Evolutionary conservation across 2,329 filamentous ascomycete genomes (phyloP).

Genomic region (Microsporum canis): DNA sequence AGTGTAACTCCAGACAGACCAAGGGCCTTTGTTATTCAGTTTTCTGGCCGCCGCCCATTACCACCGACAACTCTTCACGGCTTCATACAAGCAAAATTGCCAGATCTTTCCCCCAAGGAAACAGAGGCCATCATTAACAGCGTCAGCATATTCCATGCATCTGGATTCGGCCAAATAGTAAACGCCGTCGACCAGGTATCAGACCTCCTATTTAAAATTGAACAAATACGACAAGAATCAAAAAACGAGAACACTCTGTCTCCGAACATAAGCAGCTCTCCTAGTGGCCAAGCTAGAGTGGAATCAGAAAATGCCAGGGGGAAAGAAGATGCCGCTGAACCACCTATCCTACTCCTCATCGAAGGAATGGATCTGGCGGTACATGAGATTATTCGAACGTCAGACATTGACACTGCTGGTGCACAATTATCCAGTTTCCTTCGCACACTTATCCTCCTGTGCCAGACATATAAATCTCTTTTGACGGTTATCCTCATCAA

Average conservation of each 20-base stretch:
- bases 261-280: background rate
- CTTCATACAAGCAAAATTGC: constrained; percentile 10
- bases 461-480: constrained; percentile 20
- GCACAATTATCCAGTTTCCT: constrained; percentile 25
- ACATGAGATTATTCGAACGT: constrained; percentile 28
- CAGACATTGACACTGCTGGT: constrained; percentile 23
- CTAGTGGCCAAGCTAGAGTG: background rate
- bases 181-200: constrained; percentile 12
- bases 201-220: constrained; percentile 9
- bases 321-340: background rate
- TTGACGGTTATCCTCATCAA: constrained; percentile 30
- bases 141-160: constrained; percentile 12
- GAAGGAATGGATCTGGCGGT: constrained; percentile 29
- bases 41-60: constrained; percentile 7
- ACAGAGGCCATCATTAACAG: constrained; percentile 8
- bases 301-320: background rate
- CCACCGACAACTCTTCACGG: constrained; percentile 2
- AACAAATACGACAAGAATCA: background rate
- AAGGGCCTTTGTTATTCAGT: constrained; percentile 13
- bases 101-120: constrained; percentile 3
- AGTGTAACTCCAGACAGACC: background rate
- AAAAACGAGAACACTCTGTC: constrained; percentile 6
- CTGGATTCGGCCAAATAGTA: constrained; percentile 13
- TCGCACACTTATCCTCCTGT: constrained; percentile 25
- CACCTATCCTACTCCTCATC: constrained; percentile 23